Evolutionary conservation across 495 filamentous ascomycete species (phyloP).

Genomic region (Xylaria bambusicola): DNA sequence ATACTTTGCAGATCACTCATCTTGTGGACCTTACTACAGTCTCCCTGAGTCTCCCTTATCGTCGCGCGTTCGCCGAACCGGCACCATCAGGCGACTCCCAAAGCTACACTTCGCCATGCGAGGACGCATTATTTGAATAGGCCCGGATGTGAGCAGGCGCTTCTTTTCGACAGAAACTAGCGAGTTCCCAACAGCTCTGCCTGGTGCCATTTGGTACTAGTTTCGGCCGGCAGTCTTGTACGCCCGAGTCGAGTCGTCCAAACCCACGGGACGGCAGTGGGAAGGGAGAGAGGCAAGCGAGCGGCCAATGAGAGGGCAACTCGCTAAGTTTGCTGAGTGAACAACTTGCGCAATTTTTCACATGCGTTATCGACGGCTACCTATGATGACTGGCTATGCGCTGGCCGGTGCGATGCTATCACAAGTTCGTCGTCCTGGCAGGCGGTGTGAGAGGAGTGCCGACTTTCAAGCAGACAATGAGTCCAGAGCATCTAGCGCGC

Average conservation of each 20-base stretch:
- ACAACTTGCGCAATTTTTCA: slow-evolving; percentile 1
- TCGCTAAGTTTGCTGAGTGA: not conserved
- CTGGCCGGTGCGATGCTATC: slow-evolving; percentile 8
- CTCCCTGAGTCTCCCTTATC: slow-evolving; percentile 15
- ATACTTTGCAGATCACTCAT: slow-evolving; percentile 34
- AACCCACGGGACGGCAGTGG: not conserved
- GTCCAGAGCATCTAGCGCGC: not conserved
- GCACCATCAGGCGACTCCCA: slow-evolving; percentile 6
- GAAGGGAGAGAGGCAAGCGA: not conserved
- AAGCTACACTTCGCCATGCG: not conserved
- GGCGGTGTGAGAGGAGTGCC: not conserved
- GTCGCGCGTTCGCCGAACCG: slow-evolving; percentile 6
- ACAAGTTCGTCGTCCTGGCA: not conserved
- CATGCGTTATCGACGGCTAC: not conserved
- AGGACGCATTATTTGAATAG: not conserved
- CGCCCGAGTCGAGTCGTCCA: slow-evolving; percentile 1
- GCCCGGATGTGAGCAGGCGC: not conserved
- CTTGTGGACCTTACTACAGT: slow-evolving; percentile 23
- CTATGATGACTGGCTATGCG: slow-evolving; percentile 2
- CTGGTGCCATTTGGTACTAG: not conserved
- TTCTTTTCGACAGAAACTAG: not conserved
- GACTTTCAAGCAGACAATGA: not conserved
- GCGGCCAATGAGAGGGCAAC: not conserved
- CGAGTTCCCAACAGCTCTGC: not conserved
- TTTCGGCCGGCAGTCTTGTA: slow-evolving; percentile 2